Percentiles rank a stretch among this genome's conserved stretches.
phyloP scores from a whole-genome alignment of 108 stramenopile genomes.

The Cyclotella kingstonii region DNA sequence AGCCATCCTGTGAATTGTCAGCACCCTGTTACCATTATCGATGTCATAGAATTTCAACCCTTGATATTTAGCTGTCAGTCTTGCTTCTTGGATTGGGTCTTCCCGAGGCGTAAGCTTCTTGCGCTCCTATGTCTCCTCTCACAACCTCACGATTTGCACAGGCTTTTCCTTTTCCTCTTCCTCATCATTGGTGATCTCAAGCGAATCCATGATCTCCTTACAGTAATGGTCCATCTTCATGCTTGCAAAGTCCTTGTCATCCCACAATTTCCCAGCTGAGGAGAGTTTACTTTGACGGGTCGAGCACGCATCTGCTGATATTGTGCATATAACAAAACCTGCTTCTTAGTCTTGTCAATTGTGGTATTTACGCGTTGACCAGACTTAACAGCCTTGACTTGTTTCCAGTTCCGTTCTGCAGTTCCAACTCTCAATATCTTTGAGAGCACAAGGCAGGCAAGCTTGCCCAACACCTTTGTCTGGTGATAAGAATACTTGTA shows the following conservation, averaged over 20 bases:
- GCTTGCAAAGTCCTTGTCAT: slow-evolving; percentile 6
- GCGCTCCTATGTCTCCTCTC: neutral
- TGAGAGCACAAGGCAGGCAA: slow-evolving; percentile 13
- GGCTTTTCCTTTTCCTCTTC: no score
- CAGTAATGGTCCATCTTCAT: slow-evolving; percentile 8
- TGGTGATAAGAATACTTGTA: slow-evolving; percentile 1
- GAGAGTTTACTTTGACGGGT: neutral
- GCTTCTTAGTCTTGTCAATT: slow-evolving; percentile 9
- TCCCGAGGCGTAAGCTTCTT: neutral
- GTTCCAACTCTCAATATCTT: slow-evolving; percentile 10
- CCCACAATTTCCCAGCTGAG: slow-evolving; percentile 1
- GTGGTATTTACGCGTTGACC: slow-evolving; percentile 5
- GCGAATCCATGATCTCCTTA: neutral
- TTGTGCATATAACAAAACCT: neutral
- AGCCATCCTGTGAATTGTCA: no score
- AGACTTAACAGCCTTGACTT: slow-evolving; percentile 4
- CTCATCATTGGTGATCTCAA: neutral
- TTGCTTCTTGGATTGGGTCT: neutral
- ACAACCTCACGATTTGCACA: neutral
- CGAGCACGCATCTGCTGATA: neutral
- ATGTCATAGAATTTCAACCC: neutral
- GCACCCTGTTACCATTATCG: no score
- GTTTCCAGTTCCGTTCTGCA: slow-evolving; percentile 10
- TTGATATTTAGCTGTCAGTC: neutral
- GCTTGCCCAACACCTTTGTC: slow-evolving; percentile 19